Evolutionary conservation across 1,284 basidiomycete species (phyloP), one percentile per base, ranked within the genome.

Genomic region (Cutaneotrichosporon dermatis): DNA sequence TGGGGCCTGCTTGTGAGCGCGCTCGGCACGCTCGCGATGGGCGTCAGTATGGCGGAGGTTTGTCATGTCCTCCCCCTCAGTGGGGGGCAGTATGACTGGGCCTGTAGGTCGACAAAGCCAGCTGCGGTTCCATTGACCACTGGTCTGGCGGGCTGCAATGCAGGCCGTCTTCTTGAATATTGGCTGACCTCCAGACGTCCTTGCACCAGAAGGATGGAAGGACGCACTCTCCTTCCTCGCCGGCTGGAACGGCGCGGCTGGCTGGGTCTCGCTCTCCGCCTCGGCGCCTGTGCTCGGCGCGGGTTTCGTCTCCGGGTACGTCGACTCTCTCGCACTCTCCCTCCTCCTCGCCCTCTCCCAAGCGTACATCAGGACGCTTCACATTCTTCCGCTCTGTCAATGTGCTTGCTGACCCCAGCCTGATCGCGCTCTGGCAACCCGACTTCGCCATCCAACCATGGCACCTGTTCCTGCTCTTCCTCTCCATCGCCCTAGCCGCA

Each of bases 201-300:
- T 76, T 1, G 55, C 55, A 12, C 46, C 55, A 3, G 6, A 15
- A 6, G n/a, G 12, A 6, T 44, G 10, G n/a, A 41, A 41, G 9
- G 35, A 43, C 15, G n/a, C 46, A 2, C 39, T 56, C 13, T 43
- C 55, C 6, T 56, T 51, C 41, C 40, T 53, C n/a, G 40, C 48
- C 15, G 57, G 57, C 10, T 58, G 57, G 57, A 43, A 49, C n/a
- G 42, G 44, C 10, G 43, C 44, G 16, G 57, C 76, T 1, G 77
- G 77, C 2, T 79, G 76, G 77, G 66, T 77, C 42, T 69, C 76
- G 2, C 61, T 79, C 3, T 71, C 71, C 4, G 76, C 76, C 7
- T 69, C 69, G 4, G 72, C 52, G 6, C 60, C 60, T 11, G 68
- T 68, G 10, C 48, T 56, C 12, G 44, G 54, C 37, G 9, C 43